Base-by-base conservation (phyloP, 1,284 basidiomycete genomes). In the Boletus sp. region DNA sequence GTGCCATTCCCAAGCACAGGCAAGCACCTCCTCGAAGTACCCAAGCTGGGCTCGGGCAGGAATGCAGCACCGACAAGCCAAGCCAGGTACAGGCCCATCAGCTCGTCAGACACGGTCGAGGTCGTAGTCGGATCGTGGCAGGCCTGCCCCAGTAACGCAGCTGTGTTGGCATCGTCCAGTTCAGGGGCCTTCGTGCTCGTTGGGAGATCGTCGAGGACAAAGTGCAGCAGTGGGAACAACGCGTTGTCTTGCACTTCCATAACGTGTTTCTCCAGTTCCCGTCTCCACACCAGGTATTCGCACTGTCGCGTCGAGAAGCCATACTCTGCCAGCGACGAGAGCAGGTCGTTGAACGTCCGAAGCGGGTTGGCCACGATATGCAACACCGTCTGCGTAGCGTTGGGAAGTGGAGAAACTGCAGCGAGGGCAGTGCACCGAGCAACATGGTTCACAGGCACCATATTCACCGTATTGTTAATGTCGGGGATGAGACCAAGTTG, bases 391-490 rank as follows among this genome's bases (percentile, higher is more conserved):
- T 88, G 76, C 1, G 73, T 59, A 8, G 73, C 68, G n/a, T 71
- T 59, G 2, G 71, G 68, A 17, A 77, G 74, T 47, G 76, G 82
- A 6, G 72, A 72, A 44, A 81, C 65, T 8, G 86, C 81, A 1
- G 93, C 88, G 16, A 91, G 74, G 1, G 89, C 73, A 4, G 84
- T 83, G 60, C 91, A 87, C 3, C 83, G 78, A 2, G 96, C 94
- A 52, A 99, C 95, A 65, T 96, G 91, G 69, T 99, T 91, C 23
- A 99, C 96, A 0, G 96, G 96, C 16, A 94, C 91, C 90, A 98
- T 95, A 72, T 99, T 99, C 64, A 99, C 80, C 4, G 91, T 88
- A 71, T 99, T 99, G 76, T 97, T 93, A 69, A 99, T 98, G 66
- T 99, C 91, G 1, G 96, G 96, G 2, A 94, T 84, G 36, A 94